Evolutionary conservation across 768 basidiomycete species (phyloP).

Genomic region (Mycena haematopus): DNA sequence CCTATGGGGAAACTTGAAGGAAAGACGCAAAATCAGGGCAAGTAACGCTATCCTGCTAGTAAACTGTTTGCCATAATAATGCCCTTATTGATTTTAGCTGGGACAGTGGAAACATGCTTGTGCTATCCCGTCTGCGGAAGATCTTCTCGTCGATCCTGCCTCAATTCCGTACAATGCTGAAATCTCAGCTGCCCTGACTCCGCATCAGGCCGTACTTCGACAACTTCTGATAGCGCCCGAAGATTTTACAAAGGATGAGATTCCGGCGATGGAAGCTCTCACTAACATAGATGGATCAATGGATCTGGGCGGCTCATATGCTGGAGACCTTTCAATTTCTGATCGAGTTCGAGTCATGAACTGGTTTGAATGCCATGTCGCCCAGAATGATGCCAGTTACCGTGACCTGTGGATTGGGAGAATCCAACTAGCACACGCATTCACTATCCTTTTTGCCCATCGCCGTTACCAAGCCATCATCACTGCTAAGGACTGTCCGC

Average conservation of each 20-base stretch:
- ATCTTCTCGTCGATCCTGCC: neutral
- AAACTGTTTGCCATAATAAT: neutral
- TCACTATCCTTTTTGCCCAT: constrained; percentile 8
- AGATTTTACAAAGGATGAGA: neutral
- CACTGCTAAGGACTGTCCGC: neutral
- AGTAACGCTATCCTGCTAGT: neutral
- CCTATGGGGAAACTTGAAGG: no score
- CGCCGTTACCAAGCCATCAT: neutral
- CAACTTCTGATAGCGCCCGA: neutral
- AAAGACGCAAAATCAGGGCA: neutral
- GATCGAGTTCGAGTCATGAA: constrained; percentile 7
- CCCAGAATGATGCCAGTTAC: neutral
- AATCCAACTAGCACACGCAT: constrained; percentile 7
- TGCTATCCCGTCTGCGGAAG: neutral
- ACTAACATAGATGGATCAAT: neutral
- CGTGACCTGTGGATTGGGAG: neutral
- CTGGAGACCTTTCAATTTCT: neutral
- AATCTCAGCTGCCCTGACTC: neutral
- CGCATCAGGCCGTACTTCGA: neutral
- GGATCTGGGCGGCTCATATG: neutral
- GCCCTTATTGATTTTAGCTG: neutral
- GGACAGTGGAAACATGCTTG: neutral
- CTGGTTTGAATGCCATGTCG: constrained; percentile 2
- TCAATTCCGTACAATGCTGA: neutral
- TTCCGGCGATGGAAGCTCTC: neutral